Conservation (phyloP, 192 early-diverging fungal genomes). For the Coemansia sp. region DNA sequence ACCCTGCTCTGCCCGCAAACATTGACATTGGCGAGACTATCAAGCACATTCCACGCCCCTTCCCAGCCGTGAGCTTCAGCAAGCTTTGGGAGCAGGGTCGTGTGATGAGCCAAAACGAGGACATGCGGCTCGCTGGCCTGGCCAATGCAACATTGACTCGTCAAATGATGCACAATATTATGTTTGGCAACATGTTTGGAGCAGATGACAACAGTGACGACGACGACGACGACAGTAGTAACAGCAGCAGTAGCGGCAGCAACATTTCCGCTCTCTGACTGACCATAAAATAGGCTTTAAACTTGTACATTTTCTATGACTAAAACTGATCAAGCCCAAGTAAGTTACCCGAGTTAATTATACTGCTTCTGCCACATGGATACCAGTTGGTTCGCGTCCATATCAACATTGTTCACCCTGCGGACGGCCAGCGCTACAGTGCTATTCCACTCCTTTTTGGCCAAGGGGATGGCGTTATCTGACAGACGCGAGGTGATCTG, state of each 20-base stretch:
- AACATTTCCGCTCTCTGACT: background rate
- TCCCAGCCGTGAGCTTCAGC: conserved; percentile 28
- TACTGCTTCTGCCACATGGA: background rate
- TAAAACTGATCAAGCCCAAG: background rate
- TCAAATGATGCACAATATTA: conserved; percentile 28
- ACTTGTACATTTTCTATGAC: background rate
- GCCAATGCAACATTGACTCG: conserved; percentile 26
- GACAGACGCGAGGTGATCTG: conserved; percentile 32
- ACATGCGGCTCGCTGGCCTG: conserved; percentile 23
- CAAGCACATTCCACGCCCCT: conserved; percentile 10
- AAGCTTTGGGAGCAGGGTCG: conserved; percentile 20
- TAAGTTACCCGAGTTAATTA: background rate
- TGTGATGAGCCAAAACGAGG: conserved; percentile 28
- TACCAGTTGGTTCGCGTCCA: conserved; percentile 19
- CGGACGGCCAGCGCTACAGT: conserved; percentile 15
- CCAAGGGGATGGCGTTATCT: conserved; percentile 38
- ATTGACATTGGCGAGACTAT: conserved; percentile 7
- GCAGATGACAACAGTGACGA: conserved; percentile 2
- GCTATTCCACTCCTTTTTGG: conserved; percentile 48
- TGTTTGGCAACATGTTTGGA: conserved; percentile 18
- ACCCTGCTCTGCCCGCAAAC: conserved; percentile 6
- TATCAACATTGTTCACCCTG: conserved; percentile 17
- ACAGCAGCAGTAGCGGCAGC: conserved; percentile 4
- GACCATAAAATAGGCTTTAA: background rate
- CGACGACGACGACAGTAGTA: conserved; percentile 8